Evolutionary conservation across 1,284 basidiomycete genomes (phyloP), one percentile per base, ranked within the genome.

Genomic region (Ganoderma sp.): DNA sequence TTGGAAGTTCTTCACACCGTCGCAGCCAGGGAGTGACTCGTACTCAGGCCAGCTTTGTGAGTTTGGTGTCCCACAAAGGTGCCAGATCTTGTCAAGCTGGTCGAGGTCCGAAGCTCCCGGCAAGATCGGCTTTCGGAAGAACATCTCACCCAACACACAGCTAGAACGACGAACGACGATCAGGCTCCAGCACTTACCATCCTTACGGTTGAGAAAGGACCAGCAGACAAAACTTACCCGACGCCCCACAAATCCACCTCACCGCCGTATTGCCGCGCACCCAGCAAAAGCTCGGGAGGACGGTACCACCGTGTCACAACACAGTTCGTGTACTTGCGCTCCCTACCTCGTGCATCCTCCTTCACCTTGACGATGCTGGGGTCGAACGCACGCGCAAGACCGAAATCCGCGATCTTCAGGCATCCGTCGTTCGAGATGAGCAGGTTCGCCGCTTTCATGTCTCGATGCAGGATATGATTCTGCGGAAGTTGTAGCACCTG

Each of bases 231-330:
- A 28, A 83, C 89, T 74, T 77, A 96, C 87, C 97, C 97, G 63
- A 99, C 90, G n/a, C 97, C 96, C 98, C 97, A 99, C 78, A 99
- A 91, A 80, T 99, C 97, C 62, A 99, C 92, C 71, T 96, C 94
- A 0, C 95, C 94, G 4, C 95, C 95, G 77, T 99, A 99, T 73
- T 93, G 88, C 61, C 90, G 86, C 43, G 95, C 92, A 52, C 97
- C 97, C 5, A 99, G 86, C 19, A 99, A 83, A 2, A 99, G 84
- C 82, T 99, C 97, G 0, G 98, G 97, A 6, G 98, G 97, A 39
- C 98, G 89, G 78, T 99, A 99, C 97, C 98, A 99, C 56, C 97
- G 84, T 10, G 97, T 99, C n/a, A 99, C 97, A 34, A 99, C 98
- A 80, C 96, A 98, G 76, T 97, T 97, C 1, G 98, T 99, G 78